phyloP scores from a whole-genome alignment of 2,329 filamentous ascomycete species.

The Aspergillus intermedius region DNA sequence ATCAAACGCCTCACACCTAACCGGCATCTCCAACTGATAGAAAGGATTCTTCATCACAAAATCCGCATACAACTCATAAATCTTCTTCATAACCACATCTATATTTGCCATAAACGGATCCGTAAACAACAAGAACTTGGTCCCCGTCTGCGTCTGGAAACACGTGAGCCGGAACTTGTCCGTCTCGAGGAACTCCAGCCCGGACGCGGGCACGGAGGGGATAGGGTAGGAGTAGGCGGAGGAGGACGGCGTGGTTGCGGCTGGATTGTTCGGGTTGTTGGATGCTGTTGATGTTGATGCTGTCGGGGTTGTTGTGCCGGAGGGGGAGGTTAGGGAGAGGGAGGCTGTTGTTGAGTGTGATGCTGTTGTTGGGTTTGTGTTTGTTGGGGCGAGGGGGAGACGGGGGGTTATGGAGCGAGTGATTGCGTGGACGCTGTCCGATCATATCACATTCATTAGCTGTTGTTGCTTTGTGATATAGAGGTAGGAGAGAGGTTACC shows the following conservation, averaged over 20 bases:
- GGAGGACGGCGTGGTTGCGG: constrained; percentile 7
- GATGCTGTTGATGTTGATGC: constrained; percentile 1
- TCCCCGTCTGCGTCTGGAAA: constrained; percentile 89
- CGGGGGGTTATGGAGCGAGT: constrained; percentile 49
- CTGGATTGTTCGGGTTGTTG: background rate
- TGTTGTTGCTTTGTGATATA: background rate
- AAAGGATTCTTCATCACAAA: constrained; percentile 99
- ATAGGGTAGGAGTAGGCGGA: constrained; percentile 25
- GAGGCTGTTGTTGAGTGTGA: constrained; percentile 19
- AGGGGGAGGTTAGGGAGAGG: constrained; percentile 17
- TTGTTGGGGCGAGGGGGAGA: constrained; percentile 27
- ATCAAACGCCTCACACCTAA: constrained; percentile 93
- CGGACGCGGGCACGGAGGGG: constrained; percentile 43
- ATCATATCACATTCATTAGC: constrained; percentile 1
- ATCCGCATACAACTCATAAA: constrained; percentile 93
- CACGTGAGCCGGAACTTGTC: constrained; percentile 94
- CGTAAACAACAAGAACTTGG: constrained; percentile 92
- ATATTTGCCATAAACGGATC: constrained; percentile 80
- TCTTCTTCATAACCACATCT: constrained; percentile 71
- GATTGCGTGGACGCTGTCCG: constrained; percentile 56
- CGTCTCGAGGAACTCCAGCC: constrained; percentile 87
- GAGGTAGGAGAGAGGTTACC: constrained; percentile 46
- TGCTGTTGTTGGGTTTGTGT: constrained; percentile 23
- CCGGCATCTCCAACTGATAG: constrained; percentile 95
- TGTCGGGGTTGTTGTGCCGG: constrained; percentile 26